Base-by-base conservation (phyloP, 805 yeast genomes). In the Danielia oregonensis region DNA sequence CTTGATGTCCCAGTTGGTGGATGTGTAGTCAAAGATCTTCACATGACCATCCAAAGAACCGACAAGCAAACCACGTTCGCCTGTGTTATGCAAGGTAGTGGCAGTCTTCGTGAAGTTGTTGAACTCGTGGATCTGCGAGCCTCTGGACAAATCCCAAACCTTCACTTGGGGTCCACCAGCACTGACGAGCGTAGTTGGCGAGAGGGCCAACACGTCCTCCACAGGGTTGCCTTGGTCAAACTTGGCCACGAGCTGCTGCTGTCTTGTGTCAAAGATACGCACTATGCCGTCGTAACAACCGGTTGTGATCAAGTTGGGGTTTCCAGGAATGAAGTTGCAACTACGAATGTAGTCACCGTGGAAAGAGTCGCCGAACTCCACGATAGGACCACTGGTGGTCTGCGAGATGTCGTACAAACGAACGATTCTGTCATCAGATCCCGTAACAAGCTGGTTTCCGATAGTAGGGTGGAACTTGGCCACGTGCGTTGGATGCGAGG, bases 21-120 rank as follows among this genome's bases (percentile, higher is more conserved):
- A 74, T 17, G 74, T 63, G 24, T 86, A 76, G 59, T 89, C 97
- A 57, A 91, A 86, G 29, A 89, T 89, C 61, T 93, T 93, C 40
- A 93, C 96, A 60, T 93, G 98, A 14, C 98, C 98, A 62, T 93
- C 98, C 38, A 93, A 68, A 0, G 97, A 88, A 12, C 97, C 97
- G 2, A 95, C 97, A 19, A 93, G 65, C 29, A 93, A 66, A n/a
- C 93, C 91, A 32, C 78, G 66, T 43, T 78, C 86, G 19, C 82
- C 83, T 7, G 91, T 82, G 46, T 74, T 65, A 33, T 84, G 79
- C 43, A 89, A 66, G 41, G 89, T 80, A 11, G 97, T 89, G 26
- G 91, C 96, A 1, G 97, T 85, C 61, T 93, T 91, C 48, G 89
- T 89, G 68, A 93, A 93, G 60, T 89, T 91, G 32, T 79, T 75